Percentiles rank a stretch among this genome's conserved stretches.
Conservation (phyloP, 2,329 filamentous ascomycete genomes). For the Mollisia scopiformis region DNA sequence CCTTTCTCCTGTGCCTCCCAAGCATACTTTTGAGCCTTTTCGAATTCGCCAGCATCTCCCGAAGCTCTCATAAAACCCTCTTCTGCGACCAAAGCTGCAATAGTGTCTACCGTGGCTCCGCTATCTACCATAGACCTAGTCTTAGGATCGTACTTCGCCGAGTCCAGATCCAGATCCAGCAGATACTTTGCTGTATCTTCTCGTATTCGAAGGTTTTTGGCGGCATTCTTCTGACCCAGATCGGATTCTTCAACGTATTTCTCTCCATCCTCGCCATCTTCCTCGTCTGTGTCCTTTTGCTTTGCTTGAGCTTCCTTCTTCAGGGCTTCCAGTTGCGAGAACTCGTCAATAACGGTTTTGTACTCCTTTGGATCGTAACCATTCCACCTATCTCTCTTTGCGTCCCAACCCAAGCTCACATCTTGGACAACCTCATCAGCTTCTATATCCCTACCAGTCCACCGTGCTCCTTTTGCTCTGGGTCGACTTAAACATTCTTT, state of each 20-base stretch:
- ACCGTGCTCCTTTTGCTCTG: constrained; percentile 86
- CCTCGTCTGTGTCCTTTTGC: constrained; percentile 51
- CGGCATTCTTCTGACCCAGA: constrained; percentile 93
- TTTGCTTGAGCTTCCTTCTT: constrained; percentile 54
- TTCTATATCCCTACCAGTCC: constrained; percentile 91
- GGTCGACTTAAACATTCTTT: constrained; percentile 92
- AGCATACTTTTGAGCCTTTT: constrained; percentile 84
- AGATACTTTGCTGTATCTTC: constrained; percentile 98
- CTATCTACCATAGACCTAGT: constrained; percentile 88
- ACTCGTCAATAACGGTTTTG: constrained; percentile 83
- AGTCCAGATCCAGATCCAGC: constrained; percentile 91
- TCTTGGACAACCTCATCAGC: constrained; percentile 88
- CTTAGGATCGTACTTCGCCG: constrained; percentile 97
- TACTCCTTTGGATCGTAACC: constrained; percentile 94
- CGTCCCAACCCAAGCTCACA: constrained; percentile 90
- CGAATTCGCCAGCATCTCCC: constrained; percentile 91
- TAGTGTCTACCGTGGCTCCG: constrained; percentile 78
- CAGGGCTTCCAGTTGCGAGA: constrained; percentile 81
- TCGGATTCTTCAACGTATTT: constrained; percentile 94
- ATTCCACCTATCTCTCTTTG: constrained; percentile 97
- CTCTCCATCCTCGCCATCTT: constrained; percentile 61
- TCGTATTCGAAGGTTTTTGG: constrained; percentile 85
- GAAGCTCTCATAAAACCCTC: constrained; percentile 89
- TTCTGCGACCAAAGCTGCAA: constrained; percentile 83
- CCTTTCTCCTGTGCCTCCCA: constrained; percentile 92